Evolutionary conservation across 148 eudicot species (phyloP), one percentile per base, ranked within the genome.

Genomic region (Spergularia marina): DNA sequence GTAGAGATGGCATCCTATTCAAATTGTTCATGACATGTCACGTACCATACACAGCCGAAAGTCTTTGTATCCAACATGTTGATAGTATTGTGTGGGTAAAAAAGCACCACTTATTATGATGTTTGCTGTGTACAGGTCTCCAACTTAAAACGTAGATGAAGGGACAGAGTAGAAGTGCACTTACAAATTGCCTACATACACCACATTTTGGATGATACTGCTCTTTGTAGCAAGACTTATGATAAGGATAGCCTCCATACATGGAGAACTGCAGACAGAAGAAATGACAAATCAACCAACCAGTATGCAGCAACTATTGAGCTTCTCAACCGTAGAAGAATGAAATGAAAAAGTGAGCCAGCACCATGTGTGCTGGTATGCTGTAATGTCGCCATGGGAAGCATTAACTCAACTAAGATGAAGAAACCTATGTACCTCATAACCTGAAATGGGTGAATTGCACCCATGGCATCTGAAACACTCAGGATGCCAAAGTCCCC

Each of bases 141-240:
- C 10, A 64, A 15, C 18, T 34, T 64, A 34, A 64, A 7, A 65
- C 17, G 25, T 2, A 65, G 40, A 65, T 2, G 0, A 68, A 68
- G 17, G 5, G 56, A 36, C 51, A 10, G 30, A 41, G 12, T 68
- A 68, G 71, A 66, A 70, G 59, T 16, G 53, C 41, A 88, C 97
- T 88, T 83, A 95, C 99, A 75, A 78, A 92, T 68, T 86, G 76
- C 51, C 76, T 81, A 84, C 99, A 95, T 80, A 95, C 97, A 66
- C 93, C 99, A 84, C 99, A 95, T 77, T 75, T 87, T 56, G 99
- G 99, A 76, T 95, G 99, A 80, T 92, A 88, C 75, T 79, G 87
- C 77, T 88, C 92, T 86, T 91, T 92, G 71, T 90, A 91, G 84
- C 99, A 95, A 63, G 92, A 73, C 80, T 91, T 91, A 83, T 95